Evolutionary conservation across 257 asterid species (phyloP), one percentile per base, ranked within the genome.

Genomic region (Solanum habrochaites): DNA sequence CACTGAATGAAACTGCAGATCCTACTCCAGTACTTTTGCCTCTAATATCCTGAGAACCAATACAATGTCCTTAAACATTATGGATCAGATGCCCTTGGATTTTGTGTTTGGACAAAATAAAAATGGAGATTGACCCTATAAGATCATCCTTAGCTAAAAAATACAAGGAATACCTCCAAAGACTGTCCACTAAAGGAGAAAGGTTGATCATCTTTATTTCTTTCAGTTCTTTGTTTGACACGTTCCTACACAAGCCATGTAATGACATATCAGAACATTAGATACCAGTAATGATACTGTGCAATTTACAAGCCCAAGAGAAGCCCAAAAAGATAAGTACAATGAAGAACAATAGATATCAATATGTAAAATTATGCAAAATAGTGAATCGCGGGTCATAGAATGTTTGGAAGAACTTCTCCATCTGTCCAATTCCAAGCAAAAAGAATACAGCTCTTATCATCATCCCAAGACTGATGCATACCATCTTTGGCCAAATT

Each of bases 1-100:
- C 99, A 87, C 98, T 94, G 89, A 94, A 96, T 85, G 97, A 88
- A 92, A 90, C 93, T 37, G 94, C 90, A 87, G 88, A 88, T 90
- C 93, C 94, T 60, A 88, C 95, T 86, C 90, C 90, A 86, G 89
- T 88, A 87, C 89, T 90, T 88, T 27, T 92, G 78, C 88, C 90
- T 86, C 89, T 90, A 67, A 82, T 87, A 88, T 91, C 93, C 98
- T 93, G 91, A 52, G 29, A 60, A 87, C 58, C 77, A 82, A 56
- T 42, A 69, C 23, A 43, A 21, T 27, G 32, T 14, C 47, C 37
- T 43, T 75, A 86, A 40, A 4, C 56, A 72, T 15, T 64, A 85
- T 27, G n/a, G n/a, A 45, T 42, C 71, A 69, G 66, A 29, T 62
- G 83, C 85, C 81, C 42, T 82, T 47, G 60, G 83, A 87, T 77